Evolutionary conservation across 1,284 basidiomycete species (phyloP), one percentile per base, ranked within the genome.

Genomic region (Stygiomarasmius scandens): DNA sequence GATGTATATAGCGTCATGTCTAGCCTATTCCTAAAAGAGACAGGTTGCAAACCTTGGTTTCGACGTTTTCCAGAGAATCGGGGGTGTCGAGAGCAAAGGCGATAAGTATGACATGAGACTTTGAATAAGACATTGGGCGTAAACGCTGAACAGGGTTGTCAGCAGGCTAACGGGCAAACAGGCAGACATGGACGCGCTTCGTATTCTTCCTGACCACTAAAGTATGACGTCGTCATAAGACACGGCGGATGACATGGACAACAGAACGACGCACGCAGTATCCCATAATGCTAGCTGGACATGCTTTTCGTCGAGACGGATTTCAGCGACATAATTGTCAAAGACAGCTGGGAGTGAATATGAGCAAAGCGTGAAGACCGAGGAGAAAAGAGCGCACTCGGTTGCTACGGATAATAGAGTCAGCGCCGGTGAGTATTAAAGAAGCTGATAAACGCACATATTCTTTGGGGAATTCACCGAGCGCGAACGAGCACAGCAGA

Each of bases 271-370:
- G 74, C 71, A 94, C 94, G 96, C 96, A 58, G 95, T 98, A 82
- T 98, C 96, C 96, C 96, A 98, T 36, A 98, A 76, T 43, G 96
- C 95, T 56, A 98, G 77, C 72, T 98, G 95, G 22, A 98, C 92
- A 44, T 95, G 93, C 74, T 98, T 98, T 63, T 95, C 95, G 74
- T 99, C 96, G 55, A 98, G 80, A 66, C 95, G 83, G 69, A 99
- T 97, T 78, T 98, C 96, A 48, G 96, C 96, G 60, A 98, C 96
- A 74, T 98, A 99, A 73, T 98, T 99, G 77, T 97, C 95, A 69
- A 97, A 97, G 55, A 97, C 95, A 56, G 94, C 93, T 89, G 77
- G 59, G 61, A 68, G 61, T 53, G 57, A 58, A 52, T 45, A 32
- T 55, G 58, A 49, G 63, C 56, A 50, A 48, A 55, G 49, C 61